Conservation (phyloP, 495 filamentous ascomycete species). For the Aspergillus homomorphus region DNA sequence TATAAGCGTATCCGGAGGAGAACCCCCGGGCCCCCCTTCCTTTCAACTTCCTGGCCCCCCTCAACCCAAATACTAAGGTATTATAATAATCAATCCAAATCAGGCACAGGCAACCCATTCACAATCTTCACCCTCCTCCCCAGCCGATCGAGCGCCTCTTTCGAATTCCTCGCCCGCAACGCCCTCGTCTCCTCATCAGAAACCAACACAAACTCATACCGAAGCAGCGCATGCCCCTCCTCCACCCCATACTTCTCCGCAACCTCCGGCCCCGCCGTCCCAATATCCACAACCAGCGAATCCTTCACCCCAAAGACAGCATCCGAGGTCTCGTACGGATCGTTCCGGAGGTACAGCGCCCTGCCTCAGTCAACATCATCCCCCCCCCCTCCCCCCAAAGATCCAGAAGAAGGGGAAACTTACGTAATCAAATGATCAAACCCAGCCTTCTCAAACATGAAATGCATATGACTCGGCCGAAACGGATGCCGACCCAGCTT, state of each 20-base stretch:
- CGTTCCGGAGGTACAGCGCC: slow-evolving; percentile 76
- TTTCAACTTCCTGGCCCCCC: background rate
- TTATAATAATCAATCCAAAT: slow-evolving; percentile 52
- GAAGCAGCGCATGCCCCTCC: slow-evolving; percentile 53
- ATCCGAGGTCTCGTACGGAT: slow-evolving; percentile 87
- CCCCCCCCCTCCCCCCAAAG: slow-evolving; percentile 6
- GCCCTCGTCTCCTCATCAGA: slow-evolving; percentile 67
- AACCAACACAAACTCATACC: slow-evolving; percentile 73
- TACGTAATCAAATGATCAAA: slow-evolving; percentile 87
- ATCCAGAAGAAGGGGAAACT: slow-evolving; percentile 27
- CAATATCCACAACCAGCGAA: slow-evolving; percentile 71
- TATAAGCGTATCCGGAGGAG: too few relatives aligned
- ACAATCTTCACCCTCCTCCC: slow-evolving; percentile 75
- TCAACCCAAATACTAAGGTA: slow-evolving; percentile 12
- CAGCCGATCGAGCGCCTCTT: slow-evolving; percentile 65
- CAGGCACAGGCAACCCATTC: slow-evolving; percentile 78
- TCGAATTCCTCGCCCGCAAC: slow-evolving; percentile 67
- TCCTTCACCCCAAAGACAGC: slow-evolving; percentile 93
- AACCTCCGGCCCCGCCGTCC: slow-evolving; percentile 57
- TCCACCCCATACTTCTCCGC: slow-evolving; percentile 56
- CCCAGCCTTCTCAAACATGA: slow-evolving; percentile 86
- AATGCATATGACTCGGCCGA: slow-evolving; percentile 87
- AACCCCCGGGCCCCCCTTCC: background rate
- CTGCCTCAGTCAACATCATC: slow-evolving; percentile 27
- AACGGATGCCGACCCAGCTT: slow-evolving; percentile 72